phyloP scores from a whole-genome alignment of 805 yeast species.

The Kluyveromyces wickerhamii region DNA sequence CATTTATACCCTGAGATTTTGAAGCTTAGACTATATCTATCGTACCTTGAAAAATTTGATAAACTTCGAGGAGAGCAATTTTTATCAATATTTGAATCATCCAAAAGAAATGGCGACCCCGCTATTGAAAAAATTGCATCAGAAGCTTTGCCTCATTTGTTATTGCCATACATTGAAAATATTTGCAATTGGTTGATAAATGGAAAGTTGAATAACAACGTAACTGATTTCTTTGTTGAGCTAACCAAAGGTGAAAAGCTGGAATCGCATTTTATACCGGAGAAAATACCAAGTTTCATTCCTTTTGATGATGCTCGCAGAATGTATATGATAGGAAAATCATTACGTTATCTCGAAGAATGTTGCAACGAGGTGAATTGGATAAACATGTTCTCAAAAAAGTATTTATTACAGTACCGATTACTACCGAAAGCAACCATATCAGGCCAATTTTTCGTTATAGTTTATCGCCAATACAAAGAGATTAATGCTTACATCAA shows the following conservation, averaged over 20 bases:
- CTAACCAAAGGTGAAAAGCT: slow-evolving; percentile 8
- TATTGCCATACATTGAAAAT: slow-evolving; percentile 53
- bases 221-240: slow-evolving; percentile 55
- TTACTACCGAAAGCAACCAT: slow-evolving; percentile 6
- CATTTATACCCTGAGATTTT: slow-evolving; percentile 31
- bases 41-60: slow-evolving; percentile 32
- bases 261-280: slow-evolving; percentile 15
- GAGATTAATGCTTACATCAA: slow-evolving; percentile 50
- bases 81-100: slow-evolving; percentile 42
- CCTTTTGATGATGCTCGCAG: slow-evolving; percentile 33
- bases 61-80: slow-evolving; percentile 40
- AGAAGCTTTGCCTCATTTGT: slow-evolving; percentile 37
- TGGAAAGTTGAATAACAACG: slow-evolving; percentile 50
- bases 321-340: slow-evolving; percentile 64
- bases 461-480: slow-evolving; percentile 38
- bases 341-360: slow-evolving; percentile 52
- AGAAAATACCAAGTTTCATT: slow-evolving; percentile 35
- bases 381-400: slow-evolving; percentile 39
- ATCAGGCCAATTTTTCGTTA: slow-evolving; percentile 22
- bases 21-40: slow-evolving; percentile 50
- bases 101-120: slow-evolving; percentile 58
- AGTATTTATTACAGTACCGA: slow-evolving; percentile 15
- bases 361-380: slow-evolving; percentile 64
- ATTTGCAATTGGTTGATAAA: slow-evolving; percentile 58
- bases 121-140: slow-evolving; percentile 37